phyloP scores from a whole-genome alignment of 805 yeast species.

The Zygoascus flipseniorum region DNA sequence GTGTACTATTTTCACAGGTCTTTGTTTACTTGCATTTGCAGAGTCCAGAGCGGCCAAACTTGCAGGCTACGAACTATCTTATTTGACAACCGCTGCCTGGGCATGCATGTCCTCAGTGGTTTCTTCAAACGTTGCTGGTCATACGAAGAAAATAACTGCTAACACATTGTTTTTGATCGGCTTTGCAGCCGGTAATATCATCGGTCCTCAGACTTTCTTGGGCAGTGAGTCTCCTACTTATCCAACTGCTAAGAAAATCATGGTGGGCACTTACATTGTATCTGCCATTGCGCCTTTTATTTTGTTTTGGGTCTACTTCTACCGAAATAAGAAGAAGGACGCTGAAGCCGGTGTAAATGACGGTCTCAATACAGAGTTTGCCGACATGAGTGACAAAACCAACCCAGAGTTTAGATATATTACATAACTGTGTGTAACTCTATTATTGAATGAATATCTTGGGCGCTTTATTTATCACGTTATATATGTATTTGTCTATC shows the following conservation, averaged over 20 bases:
- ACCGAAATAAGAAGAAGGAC: neutral
- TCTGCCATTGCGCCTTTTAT: neutral
- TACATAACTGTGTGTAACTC: neutral
- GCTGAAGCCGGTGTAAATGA: neutral
- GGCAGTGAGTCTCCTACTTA: slow-evolving; percentile 51
- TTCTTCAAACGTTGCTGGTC: slow-evolving; percentile 56
- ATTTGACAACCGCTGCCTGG: slow-evolving; percentile 6
- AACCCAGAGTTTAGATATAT: slow-evolving; percentile 35
- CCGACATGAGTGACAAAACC: slow-evolving; percentile 45
- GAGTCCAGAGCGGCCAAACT: slow-evolving; percentile 7
- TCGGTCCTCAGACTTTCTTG: slow-evolving; percentile 66
- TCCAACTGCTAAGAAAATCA: slow-evolving; percentile 9
- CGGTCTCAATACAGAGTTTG: slow-evolving; percentile 9
- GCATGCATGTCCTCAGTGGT: slow-evolving; percentile 18
- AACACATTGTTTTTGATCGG: slow-evolving; percentile 53
- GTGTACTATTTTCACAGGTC: slow-evolving; percentile 23
- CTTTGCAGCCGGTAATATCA: slow-evolving; percentile 57
- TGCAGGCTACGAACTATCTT: slow-evolving; percentile 10
- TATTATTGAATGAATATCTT: too few relatives aligned
- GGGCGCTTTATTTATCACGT: too few relatives aligned
- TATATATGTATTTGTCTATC: neutral
- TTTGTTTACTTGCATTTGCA: slow-evolving; percentile 10
- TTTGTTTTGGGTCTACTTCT: neutral
- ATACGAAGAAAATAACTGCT: slow-evolving; percentile 56
- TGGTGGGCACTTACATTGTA: neutral